Base-by-base conservation (phyloP, 805 yeast species). In the Suhomyces kilbournensis region DNA sequence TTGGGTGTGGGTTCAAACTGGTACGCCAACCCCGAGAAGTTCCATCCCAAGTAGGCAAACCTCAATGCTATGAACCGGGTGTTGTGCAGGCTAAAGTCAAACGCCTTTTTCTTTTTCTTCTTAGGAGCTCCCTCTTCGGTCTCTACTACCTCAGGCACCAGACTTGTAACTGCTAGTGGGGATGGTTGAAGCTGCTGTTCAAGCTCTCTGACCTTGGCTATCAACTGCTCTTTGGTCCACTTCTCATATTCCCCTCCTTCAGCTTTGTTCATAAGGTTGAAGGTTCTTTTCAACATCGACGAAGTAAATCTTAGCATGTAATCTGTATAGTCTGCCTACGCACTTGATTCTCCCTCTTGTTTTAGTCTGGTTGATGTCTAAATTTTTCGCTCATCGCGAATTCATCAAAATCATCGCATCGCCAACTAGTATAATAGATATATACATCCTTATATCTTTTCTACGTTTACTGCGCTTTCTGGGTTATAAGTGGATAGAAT, bases 21-120 rank as follows among this genome's bases (percentile, higher is more conserved):
- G 46, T 81, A 72, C 0, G 96, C 97, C 22, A 94, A 74, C 0
- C 99, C 99, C 64, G 86, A 90, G 68, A 94, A 94, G 62, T 87
- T 81, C 97, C 97, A 93, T 1, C 99, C 99, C 47, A 89, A 63
- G 66, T 94, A 94, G 0, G 97, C 87, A 70, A 94, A 94, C 55
- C 81, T 75, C 28, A 94, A 63, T 0, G 96, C 98, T 12, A 94
- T 79, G 54, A 81, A 82, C 51, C 99, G 74, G 1, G 83, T 82
- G 9, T 74, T 57, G 61, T 81, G 81, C 55, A 82, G 84, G 14
- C 82, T 71, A 58, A 87, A 88, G 60, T 89, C 93, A 65, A 91
- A 83, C 20, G 60, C 67, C 66, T 73, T 81, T 66, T 60, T 67
- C 58, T 63, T 71, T 66, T 60, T 67, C 58, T 63, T 71, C 47